These are phyloP conservation scores for Naganishia friedmannii DNA, from an alignment of 768 basidiomycete genomes.

Conservation along the genomic window DNA sequence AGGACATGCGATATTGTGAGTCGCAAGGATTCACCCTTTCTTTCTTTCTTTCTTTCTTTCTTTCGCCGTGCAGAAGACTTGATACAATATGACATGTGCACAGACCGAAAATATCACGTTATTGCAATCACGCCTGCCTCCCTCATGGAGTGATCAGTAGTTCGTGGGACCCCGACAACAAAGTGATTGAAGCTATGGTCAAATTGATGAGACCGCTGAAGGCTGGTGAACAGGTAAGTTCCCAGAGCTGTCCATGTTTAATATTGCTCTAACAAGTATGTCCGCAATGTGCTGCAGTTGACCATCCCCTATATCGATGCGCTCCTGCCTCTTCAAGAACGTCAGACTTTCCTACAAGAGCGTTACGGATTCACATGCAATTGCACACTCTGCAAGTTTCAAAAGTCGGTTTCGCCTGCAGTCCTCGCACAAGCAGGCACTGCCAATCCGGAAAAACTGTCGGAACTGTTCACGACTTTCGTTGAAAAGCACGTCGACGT, in stretches of 20 bases:
- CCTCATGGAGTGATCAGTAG: conserved; percentile 19
- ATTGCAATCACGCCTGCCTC: conserved; percentile 30
- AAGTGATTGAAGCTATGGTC: conserved; percentile 5
- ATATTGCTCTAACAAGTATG: too few relatives aligned
- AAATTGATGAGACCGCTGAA: conserved; percentile 23
- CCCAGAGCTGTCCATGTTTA: too few relatives aligned
- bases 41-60: background rate
- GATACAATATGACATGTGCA: background rate
- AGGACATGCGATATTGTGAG: conserved; percentile 33
- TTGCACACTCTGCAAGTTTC: conserved; percentile 28
- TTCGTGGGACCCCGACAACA: conserved; percentile 10
- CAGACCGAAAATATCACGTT: conserved; percentile 30
- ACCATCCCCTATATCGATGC: conserved; percentile 34
- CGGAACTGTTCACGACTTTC: conserved; percentile 10
- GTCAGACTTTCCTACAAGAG: conserved; percentile 31
- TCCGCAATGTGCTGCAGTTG: background rate
- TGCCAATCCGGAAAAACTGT: conserved; percentile 18
- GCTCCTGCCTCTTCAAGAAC: conserved; percentile 29
- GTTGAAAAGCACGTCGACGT: conserved; percentile 3
- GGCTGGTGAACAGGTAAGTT: conserved; percentile 26
- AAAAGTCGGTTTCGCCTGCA: conserved; percentile 17
- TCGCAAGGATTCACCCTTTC: background rate
- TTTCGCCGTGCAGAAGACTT: background rate
- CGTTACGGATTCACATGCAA: conserved; percentile 32
- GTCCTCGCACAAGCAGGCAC: conserved; percentile 18